A percentile compares a stretch with the other conserved stretches of the same genome.
Evolutionary conservation across 2,329 filamentous ascomycete species (phyloP).

Genomic region (Pseudopithomyces chartarum): DNA sequence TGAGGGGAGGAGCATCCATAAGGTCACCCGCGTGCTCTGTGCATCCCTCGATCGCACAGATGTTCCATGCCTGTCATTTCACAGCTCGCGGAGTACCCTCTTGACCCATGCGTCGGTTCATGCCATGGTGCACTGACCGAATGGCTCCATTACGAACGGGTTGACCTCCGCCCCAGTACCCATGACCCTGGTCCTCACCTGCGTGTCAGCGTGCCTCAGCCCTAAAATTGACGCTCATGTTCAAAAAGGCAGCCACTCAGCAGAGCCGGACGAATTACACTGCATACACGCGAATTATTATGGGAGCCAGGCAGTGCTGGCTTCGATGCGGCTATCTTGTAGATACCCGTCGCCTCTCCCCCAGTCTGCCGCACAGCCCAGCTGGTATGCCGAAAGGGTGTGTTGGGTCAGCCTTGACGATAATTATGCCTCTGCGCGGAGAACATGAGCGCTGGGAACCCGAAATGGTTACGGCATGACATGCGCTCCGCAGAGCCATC

Average conservation of each 20-base stretch:
- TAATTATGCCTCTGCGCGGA: slow-evolving; percentile 17
- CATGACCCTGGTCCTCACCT: slow-evolving; percentile 3
- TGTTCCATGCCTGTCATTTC: background rate
- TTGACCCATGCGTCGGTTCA: slow-evolving; percentile 1
- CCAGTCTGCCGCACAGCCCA: slow-evolving; percentile 12
- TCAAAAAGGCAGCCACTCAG: slow-evolving; percentile 12
- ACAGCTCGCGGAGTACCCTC: background rate
- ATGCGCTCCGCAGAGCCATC: slow-evolving; percentile 20
- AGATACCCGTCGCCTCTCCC: slow-evolving; percentile 9
- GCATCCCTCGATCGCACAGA: background rate
- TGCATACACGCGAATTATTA: slow-evolving; percentile 13
- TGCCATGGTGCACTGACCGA: background rate
- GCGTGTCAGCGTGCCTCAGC: slow-evolving; percentile 27
- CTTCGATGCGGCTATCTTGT: slow-evolving; percentile 4
- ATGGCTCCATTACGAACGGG: background rate
- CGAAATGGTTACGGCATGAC: slow-evolving; percentile 8
- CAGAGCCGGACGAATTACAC: slow-evolving; percentile 21
- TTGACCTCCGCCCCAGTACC: slow-evolving; percentile 3
- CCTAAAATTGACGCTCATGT: slow-evolving; percentile 20
- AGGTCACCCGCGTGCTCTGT: background rate
- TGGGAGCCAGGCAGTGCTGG: slow-evolving; percentile 9
- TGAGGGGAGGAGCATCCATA: background rate
- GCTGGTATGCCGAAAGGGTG: slow-evolving; percentile 11
- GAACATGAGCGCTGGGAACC: background rate
- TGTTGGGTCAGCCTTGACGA: slow-evolving; percentile 26